phyloP scores from a whole-genome alignment of 495 filamentous ascomycete genomes.

The Penicillium robsamsonii region DNA sequence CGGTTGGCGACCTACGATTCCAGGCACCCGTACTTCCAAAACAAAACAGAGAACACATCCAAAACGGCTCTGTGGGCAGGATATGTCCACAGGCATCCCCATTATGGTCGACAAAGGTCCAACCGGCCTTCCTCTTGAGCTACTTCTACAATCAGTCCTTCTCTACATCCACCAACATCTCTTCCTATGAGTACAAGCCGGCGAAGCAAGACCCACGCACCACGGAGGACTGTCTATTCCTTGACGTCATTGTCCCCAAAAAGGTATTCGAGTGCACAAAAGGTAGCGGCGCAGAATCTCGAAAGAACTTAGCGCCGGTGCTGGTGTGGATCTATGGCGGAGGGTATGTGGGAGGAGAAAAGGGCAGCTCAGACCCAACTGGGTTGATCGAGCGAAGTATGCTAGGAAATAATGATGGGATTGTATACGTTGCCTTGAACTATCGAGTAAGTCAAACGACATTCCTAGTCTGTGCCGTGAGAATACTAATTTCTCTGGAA shows the following conservation, averaged over 20 bases:
- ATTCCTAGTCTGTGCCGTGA: background rate
- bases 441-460: slow-evolving; percentile 46
- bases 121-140: background rate
- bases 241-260: slow-evolving; percentile 52
- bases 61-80: slow-evolving; percentile 43
- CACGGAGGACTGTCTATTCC: slow-evolving; percentile 58
- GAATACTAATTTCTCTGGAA: slow-evolving; percentile 19
- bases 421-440: slow-evolving; percentile 62
- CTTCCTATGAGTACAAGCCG: slow-evolving; percentile 26
- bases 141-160: slow-evolving; percentile 20
- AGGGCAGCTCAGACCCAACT: slow-evolving; percentile 41
- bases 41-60: slow-evolving; percentile 34
- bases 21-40: slow-evolving; percentile 44
- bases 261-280: slow-evolving; percentile 36
- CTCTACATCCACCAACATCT: slow-evolving; percentile 31
- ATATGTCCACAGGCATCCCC: slow-evolving; percentile 53
- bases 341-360: slow-evolving; percentile 53
- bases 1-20: slow-evolving; percentile 52
- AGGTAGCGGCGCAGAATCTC: slow-evolving; percentile 15
- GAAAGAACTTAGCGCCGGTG: slow-evolving; percentile 45
- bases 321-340: slow-evolving; percentile 63
- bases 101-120: slow-evolving; percentile 23
- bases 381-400: slow-evolving; percentile 48
- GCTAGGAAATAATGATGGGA: slow-evolving; percentile 39
- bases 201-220: slow-evolving; percentile 41